Evolutionary conservation across 257 asterid species (phyloP).

Genomic region (Vinca minor): DNA sequence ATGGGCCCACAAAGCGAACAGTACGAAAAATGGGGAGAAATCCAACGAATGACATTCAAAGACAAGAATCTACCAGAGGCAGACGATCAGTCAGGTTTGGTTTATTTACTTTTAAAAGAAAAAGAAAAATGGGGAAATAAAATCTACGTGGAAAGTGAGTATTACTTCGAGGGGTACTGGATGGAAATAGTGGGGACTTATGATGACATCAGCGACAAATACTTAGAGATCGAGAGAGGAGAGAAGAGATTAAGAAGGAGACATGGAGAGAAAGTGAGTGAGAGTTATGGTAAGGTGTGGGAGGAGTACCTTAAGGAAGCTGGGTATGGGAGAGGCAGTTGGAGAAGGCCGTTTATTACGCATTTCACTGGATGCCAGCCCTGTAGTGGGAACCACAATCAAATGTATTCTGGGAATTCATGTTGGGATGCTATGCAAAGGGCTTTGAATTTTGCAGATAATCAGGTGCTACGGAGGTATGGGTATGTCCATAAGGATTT

Average conservation of each 20-base stretch:
- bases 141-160: conserved; percentile 57
- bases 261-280: conserved; percentile 72
- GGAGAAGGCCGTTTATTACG: conserved; percentile 88
- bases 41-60: conserved; percentile 33
- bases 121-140: conserved; percentile 63
- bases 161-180: conserved; percentile 92
- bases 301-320: conserved; percentile 64
- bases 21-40: conserved; percentile 71
- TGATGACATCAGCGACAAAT: conserved; percentile 46
- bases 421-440: conserved; percentile 73
- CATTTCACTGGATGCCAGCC: conserved; percentile 99
- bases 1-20: conserved; percentile 91
- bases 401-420: conserved; percentile 68
- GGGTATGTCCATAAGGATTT: conserved; percentile 64
- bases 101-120: conserved; percentile 52
- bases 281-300: conserved; percentile 48
- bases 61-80: conserved; percentile 73
- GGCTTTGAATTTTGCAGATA: conserved; percentile 79
- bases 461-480: conserved; percentile 76
- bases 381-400: conserved; percentile 80
- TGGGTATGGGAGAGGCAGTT: conserved; percentile 62
- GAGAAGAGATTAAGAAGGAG: conserved; percentile 46
- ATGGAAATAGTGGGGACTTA: conserved; percentile 57
- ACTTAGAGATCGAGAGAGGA: conserved; percentile 38
- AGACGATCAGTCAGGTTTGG: conserved; percentile 79